Base-by-base conservation (phyloP, 768 basidiomycete species). In the Kondoa malvinella region DNA sequence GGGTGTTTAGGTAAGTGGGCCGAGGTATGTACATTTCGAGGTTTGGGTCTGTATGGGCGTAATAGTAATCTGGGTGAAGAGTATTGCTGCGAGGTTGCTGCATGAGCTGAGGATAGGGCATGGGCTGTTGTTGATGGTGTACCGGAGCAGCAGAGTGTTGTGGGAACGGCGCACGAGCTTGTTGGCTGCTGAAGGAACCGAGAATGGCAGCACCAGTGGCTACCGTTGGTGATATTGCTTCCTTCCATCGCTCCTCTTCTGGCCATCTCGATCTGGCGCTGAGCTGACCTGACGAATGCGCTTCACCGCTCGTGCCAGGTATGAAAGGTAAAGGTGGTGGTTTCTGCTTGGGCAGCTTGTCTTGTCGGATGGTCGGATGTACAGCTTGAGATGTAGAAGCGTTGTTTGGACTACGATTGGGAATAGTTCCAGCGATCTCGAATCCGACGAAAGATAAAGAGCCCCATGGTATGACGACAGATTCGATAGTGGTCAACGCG, bases 391-490 rank as follows among this genome's bases (percentile, higher is more conserved):
- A n/a, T n/a, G n/a, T n/a, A n/a, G n/a, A n/a, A n/a, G n/a, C n/a
- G n/a, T n/a, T n/a, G n/a, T n/a, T n/a, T n/a, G n/a, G 17, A 58
- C 64, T 34, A 66, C 66, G 58, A 33, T 61, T 70, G 64, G 68
- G 57, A 57, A 67, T 66, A 63, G 70, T 64, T 30, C 71, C 71
- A n/a, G 68, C 71, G 2, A 70, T 72, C 60, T 73, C 70, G 67
- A 74, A 74, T 67, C 72, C 71, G 64, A 70, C 72, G 34, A 74
- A 73, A 21, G 66, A 72, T 71, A 74, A 56, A 31, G 64, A 60
- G 56, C 71, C 70, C 63, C 73, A 74, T 64, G 58, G 59, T 57
- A 74, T 71, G 26, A 74, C 71, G 61, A 74, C 74, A 14, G 70
- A 71, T 14, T 74, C 74, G 67, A 74, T 65, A 16, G 71, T 73